A percentile compares a stretch with the other conserved stretches of the same genome.
Conservation (phyloP, 208 protist genomes). For the Acanthamoeba lugdunensis region DNA sequence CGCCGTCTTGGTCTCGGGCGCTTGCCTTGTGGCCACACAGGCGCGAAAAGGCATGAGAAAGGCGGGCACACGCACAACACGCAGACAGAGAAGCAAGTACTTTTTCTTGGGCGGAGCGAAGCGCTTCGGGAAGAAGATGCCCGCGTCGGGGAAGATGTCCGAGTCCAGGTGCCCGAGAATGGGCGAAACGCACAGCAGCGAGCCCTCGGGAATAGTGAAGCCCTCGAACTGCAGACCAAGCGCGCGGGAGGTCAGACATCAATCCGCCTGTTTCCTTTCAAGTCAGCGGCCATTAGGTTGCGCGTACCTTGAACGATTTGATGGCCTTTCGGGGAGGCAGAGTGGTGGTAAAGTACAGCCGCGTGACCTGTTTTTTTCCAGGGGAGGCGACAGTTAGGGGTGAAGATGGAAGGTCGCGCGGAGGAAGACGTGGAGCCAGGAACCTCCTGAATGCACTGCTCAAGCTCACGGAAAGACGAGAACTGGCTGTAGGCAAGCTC, state of each 20-base stretch:
- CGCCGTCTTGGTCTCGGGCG: constrained; percentile 13
- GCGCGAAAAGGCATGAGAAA: not conserved
- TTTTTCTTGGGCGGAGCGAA: constrained; percentile 50
- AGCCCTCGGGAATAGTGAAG: constrained; percentile 11
- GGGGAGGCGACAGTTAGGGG: too few species aligned
- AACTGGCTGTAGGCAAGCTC: constrained; percentile 16
- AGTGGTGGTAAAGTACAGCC: constrained; percentile 22
- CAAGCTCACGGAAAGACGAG: constrained; percentile 17
- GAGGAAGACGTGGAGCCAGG: too few species aligned
- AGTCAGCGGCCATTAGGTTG: not conserved
- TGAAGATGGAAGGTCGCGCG: too few species aligned
- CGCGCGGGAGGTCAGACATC: not conserved
- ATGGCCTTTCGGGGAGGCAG: constrained; percentile 31
- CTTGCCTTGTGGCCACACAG: not conserved
- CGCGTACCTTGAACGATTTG: constrained; percentile 4
- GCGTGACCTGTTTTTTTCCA: not conserved
- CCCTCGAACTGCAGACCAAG: not conserved
- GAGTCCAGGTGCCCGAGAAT: constrained; percentile 29
- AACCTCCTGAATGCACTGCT: constrained; percentile 29
- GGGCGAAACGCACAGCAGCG: constrained; percentile 35
- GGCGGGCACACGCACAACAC: not conserved
- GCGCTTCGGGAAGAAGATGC: constrained; percentile 55
- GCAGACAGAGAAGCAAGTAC: not conserved
- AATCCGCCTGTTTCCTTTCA: not conserved
- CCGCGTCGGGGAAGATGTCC: constrained; percentile 43